Evolutionary conservation across 805 yeast species (phyloP).

Genomic region (Priceomyces carsonii): DNA sequence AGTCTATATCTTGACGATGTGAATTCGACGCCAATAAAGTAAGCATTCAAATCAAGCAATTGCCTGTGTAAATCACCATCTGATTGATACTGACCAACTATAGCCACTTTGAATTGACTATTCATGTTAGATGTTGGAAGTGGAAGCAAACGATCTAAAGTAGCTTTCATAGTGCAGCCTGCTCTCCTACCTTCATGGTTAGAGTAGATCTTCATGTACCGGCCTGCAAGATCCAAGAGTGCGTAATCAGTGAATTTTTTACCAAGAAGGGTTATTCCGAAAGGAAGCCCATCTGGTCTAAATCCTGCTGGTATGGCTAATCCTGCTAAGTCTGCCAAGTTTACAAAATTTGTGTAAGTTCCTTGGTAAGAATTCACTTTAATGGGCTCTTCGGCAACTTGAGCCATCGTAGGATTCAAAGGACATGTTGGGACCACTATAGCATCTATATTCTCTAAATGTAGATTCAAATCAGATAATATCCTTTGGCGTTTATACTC

Average conservation of each 20-base stretch:
- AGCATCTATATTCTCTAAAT: constrained; percentile 66
- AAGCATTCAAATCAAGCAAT: too few relatives aligned
- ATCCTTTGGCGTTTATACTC: constrained; percentile 88
- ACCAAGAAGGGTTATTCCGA: constrained; percentile 85
- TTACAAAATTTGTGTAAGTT: constrained; percentile 95
- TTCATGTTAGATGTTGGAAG: too few relatives aligned
- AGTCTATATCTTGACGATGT: too few relatives aligned
- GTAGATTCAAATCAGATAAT: constrained; percentile 58
- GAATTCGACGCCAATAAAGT: too few relatives aligned
- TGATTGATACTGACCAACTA: too few relatives aligned
- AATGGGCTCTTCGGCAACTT: constrained; percentile 72
- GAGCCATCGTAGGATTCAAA: constrained; percentile 77
- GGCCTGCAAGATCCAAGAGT: constrained; percentile 75
- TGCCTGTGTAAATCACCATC: too few relatives aligned
- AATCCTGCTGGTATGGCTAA: constrained; percentile 91
- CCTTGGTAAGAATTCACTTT: constrained; percentile 88
- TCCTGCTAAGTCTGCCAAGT: constrained; percentile 90
- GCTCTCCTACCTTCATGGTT: too few relatives aligned
- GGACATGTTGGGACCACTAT: constrained; percentile 94
- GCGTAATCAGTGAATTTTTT: constrained; percentile 87
- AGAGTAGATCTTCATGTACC: constrained; percentile 55
- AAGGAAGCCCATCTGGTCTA: constrained; percentile 80
- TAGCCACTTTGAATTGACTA: too few relatives aligned
- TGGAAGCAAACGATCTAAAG: too few relatives aligned
- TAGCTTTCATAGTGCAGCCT: too few relatives aligned